Base-by-base conservation (phyloP, 495 filamentous ascomycete species). In the Thermothielavioides terrestris region DNA sequence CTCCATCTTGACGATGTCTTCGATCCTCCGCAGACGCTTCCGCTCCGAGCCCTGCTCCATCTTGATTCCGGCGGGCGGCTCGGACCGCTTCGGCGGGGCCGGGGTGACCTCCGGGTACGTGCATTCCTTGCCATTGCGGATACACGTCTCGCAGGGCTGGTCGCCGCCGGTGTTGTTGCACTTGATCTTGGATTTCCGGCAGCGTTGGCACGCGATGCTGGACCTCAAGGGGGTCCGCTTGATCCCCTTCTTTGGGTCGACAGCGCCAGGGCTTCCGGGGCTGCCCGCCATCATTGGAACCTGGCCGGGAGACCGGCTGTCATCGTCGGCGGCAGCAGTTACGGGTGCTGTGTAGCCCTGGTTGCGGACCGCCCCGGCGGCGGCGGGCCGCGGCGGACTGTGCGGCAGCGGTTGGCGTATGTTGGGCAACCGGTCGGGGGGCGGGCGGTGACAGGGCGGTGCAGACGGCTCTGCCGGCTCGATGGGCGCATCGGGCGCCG, bases 101-200 rank as follows among this genome's bases (percentile, higher is more conserved):
- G 75, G 74, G 4, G 78, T 74, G 34, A 78, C 71, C 8, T 79
- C 76, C 9, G 85, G 83, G 65, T 90, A 94, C 34, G 78, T 74
- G 63, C 88, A 94, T 46, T 88, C 80, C 59, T 87, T 78, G 37
- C 84, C 83, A 36, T 81, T 82, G 46, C 78, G 77, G 58, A 87
- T 77, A 62, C 88, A 94, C 6, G 83, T 83, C 50, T 84, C 81
- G 68, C 88, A 94, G 20, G 78, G 83, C 17, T 80, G 28, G 39
- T 62, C 80, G 43, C 86, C 86, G 58, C 60, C 62, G 6, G 73
- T 74, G 68, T 94, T 94, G 69, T 88, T 82, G 64, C 76, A 79
- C 71, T 89, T 91, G 65, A 89, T 84, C 64, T 91, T 91, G 64
- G 82, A 86, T 61, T 84, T 82, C 47, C 86, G 79, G 70, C 86